Percentiles rank a stretch among this genome's conserved stretches.
Conservation (phyloP, 768 basidiomycete species). For the Pleurotus ostreatus region DNA sequence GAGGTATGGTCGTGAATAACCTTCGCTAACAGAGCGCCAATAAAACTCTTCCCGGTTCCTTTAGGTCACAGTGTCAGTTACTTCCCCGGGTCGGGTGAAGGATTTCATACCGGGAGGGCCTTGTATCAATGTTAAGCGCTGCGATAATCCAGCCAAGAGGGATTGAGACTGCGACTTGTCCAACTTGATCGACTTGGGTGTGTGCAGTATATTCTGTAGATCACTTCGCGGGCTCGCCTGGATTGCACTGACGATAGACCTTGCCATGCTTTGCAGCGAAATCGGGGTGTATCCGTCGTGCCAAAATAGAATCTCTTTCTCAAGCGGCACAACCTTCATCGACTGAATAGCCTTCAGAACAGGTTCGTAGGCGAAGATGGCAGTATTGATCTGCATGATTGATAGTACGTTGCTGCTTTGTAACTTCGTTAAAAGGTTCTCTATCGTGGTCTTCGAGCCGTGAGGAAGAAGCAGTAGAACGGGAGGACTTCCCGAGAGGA, state of each 20-base stretch:
- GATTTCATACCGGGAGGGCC: conserved; percentile 59
- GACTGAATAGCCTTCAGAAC: conserved; percentile 54
- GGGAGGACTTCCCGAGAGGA: conserved; percentile 43
- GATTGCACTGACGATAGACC: conserved; percentile 21
- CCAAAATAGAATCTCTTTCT: conserved; percentile 54
- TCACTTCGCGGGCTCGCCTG: conserved; percentile 30
- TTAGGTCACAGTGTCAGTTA: background rate
- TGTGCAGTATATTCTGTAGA: conserved; percentile 32
- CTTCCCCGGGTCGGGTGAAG: no score
- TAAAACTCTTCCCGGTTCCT: conserved; percentile 77
- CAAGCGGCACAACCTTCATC: conserved; percentile 40
- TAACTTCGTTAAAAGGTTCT: conserved; percentile 33
- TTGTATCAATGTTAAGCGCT: conserved; percentile 59
- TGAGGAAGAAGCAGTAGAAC: conserved; percentile 51
- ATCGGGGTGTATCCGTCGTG: conserved; percentile 19
- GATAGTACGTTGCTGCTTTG: conserved; percentile 30
- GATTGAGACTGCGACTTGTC: conserved; percentile 48
- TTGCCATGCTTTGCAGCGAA: conserved; percentile 9
- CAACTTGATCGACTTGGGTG: conserved; percentile 37
- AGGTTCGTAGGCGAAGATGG: conserved; percentile 61
- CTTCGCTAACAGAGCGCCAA: conserved; percentile 65
- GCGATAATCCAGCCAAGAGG: conserved; percentile 50
- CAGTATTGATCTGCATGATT: conserved; percentile 56
- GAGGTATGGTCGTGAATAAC: conserved; percentile 44
- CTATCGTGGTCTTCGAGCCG: conserved; percentile 32